phyloP scores from a whole-genome alignment of 2,329 filamentous ascomycete species.

The Cadophora sp. region DNA sequence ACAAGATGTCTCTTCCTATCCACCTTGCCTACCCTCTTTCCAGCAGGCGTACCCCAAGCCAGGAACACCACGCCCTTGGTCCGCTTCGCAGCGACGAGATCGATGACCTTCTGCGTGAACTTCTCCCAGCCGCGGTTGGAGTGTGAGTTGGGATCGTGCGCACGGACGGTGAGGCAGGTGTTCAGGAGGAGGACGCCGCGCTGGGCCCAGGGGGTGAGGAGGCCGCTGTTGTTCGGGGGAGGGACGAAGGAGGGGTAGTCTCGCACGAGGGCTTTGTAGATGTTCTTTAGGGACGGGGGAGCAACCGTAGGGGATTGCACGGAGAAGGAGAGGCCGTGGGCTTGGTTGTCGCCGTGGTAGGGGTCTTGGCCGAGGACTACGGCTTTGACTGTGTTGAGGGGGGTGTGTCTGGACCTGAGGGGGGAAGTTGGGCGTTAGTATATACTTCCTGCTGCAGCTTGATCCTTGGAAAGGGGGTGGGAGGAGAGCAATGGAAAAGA shows the following conservation, averaged over 20 bases:
- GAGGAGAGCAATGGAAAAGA: not conserved
- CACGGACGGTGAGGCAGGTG: constrained; percentile 91
- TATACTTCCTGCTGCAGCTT: not conserved
- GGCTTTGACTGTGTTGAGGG: constrained; percentile 85
- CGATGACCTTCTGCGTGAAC: constrained; percentile 91
- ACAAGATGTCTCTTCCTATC: constrained; percentile 80
- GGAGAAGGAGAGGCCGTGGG: constrained; percentile 95
- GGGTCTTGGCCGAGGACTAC: constrained; percentile 97
- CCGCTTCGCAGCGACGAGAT: constrained; percentile 80
- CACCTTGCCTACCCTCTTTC: constrained; percentile 77
- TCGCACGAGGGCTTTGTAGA: constrained; percentile 86
- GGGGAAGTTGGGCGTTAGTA: constrained; percentile 32
- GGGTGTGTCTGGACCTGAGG: constrained; percentile 88
- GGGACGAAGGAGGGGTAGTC: constrained; percentile 83
- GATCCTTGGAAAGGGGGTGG: no score
- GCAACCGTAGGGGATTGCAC: constrained; percentile 88
- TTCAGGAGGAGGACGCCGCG: constrained; percentile 93
- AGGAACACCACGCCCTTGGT: constrained; percentile 89
- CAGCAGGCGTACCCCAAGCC: constrained; percentile 90
- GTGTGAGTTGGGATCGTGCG: constrained; percentile 87
- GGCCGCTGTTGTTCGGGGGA: constrained; percentile 79
- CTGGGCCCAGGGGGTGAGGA: constrained; percentile 93
- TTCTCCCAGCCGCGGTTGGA: constrained; percentile 88
- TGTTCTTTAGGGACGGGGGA: constrained; percentile 90
- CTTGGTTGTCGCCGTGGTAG: constrained; percentile 95